These are phyloP conservation scores for Hypoxylon cercidicola DNA, from an alignment of 495 filamentous ascomycete genomes.

Conservation along the genomic window DNA sequence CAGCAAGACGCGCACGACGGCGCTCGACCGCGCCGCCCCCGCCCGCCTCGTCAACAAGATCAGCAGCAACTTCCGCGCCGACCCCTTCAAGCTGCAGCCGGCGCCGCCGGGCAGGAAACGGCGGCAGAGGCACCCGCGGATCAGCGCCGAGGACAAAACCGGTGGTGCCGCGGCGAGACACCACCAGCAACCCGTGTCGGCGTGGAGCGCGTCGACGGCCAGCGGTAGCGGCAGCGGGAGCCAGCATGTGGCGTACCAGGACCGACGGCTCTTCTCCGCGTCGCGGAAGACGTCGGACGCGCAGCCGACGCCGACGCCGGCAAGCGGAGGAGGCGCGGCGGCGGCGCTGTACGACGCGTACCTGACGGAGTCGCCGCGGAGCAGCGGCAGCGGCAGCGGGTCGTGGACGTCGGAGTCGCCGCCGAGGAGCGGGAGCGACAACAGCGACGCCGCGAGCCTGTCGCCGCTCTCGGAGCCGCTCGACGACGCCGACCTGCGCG, in stretches of 20 bases:
- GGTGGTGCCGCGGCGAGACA: background rate
- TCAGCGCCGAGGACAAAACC: background rate
- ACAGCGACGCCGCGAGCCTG: background rate
- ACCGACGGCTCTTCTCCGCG: too few species aligned
- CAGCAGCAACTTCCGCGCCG: conserved; percentile 9
- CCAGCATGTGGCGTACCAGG: too few species aligned
- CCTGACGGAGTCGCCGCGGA: background rate
- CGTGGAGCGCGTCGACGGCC: background rate
- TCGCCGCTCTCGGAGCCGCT: background rate
- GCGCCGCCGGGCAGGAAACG: conserved; percentile 25
- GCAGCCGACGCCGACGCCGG: too few species aligned
- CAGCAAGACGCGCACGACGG: background rate
- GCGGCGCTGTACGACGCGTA: too few species aligned
- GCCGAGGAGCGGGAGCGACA: background rate
- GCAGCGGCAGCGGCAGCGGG: conserved; percentile 1
- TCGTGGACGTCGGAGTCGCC: conserved; percentile 15
- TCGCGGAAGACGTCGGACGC: too few species aligned
- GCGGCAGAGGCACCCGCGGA: background rate
- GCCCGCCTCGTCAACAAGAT: background rate
- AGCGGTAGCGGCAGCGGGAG: background rate
- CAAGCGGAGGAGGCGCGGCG: too few species aligned
- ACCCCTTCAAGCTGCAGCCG: conserved; percentile 33
- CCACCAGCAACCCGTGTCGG: background rate
- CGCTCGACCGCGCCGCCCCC: conserved; percentile 5
- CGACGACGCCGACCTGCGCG: background rate